Base-by-base conservation (phyloP, 2,329 filamentous ascomycete genomes). In the Chaetomiaceae sp. region DNA sequence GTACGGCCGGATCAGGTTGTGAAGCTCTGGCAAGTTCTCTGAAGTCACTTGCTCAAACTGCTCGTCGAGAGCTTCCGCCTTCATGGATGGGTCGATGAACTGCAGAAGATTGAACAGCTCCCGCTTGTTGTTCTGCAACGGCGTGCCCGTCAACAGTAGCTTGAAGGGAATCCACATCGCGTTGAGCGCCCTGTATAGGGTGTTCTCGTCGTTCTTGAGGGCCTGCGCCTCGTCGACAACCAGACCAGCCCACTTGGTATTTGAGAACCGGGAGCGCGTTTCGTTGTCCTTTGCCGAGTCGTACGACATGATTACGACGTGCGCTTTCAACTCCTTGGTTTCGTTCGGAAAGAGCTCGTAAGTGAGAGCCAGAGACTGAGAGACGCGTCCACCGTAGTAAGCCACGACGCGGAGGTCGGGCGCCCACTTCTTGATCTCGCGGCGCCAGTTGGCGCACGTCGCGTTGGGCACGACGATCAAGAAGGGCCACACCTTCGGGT, bases 101-200 rank as follows among this genome's bases (percentile, higher is more conserved):
- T 97, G 91, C 4, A 98, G 69, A n/a, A 98, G 73, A 60, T 96
- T 98, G 71, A 97, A 97, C 0, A 98, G 72, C 64, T 98, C 93
- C 38, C 89, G 78, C 56, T 88, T 87, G 62, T 96, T 97, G 66
- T 98, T 98, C 59, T 98, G 93, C 11, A 98, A 69, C 0, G 93
- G 93, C 0, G 93, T 98, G 2, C 83, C 89, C 66, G 91, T 97
- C 27, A 98, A 73, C 2, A 98, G 75, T 32, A 95, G 75, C 43
- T 88, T 83, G 67, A 93, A 96, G 0, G 86, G 86, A 24, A 90
- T 81, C 41, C 79, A 84, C 65, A 96, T 79, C 3, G 79, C 74
- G 34, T 71, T 78, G 6, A 98, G 71, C 2, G 86, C 82, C 27
- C 73, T 73, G 62, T 97, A 97, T 1, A 97, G 75, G 33, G 84